Percentiles rank a stretch among this genome's conserved stretches.
Evolutionary conservation across 192 early-diverging fungal species (phyloP).

Genomic region (Funneliformis mosseae): DNA sequence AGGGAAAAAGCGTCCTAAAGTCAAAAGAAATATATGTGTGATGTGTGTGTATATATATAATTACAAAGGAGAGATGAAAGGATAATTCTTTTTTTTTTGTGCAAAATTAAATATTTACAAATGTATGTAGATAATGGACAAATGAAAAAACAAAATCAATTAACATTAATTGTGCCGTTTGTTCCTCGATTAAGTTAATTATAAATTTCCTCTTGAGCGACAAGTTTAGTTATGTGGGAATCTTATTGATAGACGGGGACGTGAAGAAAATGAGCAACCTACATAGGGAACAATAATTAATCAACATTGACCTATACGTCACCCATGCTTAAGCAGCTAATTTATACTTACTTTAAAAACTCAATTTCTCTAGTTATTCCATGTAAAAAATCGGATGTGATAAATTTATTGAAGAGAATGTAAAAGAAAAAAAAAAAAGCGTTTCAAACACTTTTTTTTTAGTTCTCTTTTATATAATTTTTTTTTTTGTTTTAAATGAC

Average conservation of each 20-base stretch:
- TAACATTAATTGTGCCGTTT: neutral
- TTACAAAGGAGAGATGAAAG: too few species aligned
- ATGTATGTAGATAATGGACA: neutral
- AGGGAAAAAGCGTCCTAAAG: too few species aligned
- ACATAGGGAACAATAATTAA: neutral
- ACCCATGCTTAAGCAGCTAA: neutral
- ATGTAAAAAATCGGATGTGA: too few species aligned
- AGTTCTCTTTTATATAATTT: too few species aligned
- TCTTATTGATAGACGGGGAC: neutral
- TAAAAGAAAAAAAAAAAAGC: too few species aligned
- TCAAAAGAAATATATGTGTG: too few species aligned
- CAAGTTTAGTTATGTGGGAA: neutral
- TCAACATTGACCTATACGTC: neutral
- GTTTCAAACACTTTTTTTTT: too few species aligned
- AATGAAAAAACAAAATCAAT: neutral
- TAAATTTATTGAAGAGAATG: too few species aligned
- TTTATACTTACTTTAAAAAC: neutral
- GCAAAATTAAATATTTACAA: neutral
- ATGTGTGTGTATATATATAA: too few species aligned
- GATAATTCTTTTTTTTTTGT: too few species aligned
- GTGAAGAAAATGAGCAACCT: neutral
- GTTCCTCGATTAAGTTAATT: neutral
- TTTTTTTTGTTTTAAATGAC: too few species aligned
- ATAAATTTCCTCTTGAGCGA: neutral
- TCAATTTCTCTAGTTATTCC: too few species aligned